Conservation (phyloP, 352 stramenopile species). For the Globisporangium canariense region DNA sequence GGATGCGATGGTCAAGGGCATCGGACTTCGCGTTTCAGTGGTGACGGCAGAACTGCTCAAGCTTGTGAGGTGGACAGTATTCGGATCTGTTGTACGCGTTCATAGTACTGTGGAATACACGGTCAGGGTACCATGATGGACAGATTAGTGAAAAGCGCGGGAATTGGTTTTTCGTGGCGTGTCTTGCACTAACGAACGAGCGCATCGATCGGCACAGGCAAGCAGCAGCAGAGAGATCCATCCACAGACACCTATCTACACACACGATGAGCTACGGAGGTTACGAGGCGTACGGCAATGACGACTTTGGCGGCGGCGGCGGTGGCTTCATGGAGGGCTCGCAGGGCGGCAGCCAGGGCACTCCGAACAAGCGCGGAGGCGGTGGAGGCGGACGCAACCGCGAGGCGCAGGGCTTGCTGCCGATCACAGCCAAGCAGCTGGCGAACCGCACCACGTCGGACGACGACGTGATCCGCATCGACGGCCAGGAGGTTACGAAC, state of each 20-base stretch:
- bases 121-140: not conserved
- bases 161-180: not conserved
- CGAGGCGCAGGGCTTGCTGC: constrained; percentile 88
- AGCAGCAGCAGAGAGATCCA: not conserved
- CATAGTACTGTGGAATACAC: not conserved
- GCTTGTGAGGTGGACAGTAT: too few species aligned
- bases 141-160: not conserved
- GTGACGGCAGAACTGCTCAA: too few species aligned
- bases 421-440: constrained; percentile 89
- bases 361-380: constrained; percentile 41
- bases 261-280: constrained; percentile 54
- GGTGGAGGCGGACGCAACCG: constrained; percentile 34
- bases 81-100: too few species aligned
- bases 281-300: constrained; percentile 74
- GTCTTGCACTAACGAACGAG: not conserved
- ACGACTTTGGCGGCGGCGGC: constrained; percentile 63
- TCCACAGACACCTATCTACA: not conserved
- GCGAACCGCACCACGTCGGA: constrained; percentile 35
- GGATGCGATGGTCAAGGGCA: too few species aligned
- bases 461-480: constrained; percentile 81
- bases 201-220: not conserved
- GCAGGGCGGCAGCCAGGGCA: constrained; percentile 48
- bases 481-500: constrained; percentile 85
- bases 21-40: too few species aligned
- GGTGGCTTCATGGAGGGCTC: constrained; percentile 71